These are phyloP conservation scores for Candida verbasci DNA, from an alignment of 805 yeast species.

Conservation along the genomic window DNA sequence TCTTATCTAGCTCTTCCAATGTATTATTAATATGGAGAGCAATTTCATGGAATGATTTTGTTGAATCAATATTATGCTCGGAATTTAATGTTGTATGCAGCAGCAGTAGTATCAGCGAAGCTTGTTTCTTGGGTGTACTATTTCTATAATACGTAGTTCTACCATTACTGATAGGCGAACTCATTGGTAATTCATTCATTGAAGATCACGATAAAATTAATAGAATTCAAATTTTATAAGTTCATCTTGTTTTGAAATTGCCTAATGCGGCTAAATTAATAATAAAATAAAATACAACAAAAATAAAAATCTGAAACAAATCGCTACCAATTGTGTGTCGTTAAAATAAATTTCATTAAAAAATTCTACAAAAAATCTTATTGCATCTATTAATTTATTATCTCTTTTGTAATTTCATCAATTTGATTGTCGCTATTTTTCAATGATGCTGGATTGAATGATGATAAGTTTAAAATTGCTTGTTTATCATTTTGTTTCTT, in stretches of 20 bases:
- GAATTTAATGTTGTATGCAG: slow-evolving; percentile 1
- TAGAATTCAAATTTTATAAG: too few species aligned
- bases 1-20: slow-evolving; percentile 37
- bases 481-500: slow-evolving; percentile 19
- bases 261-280: slow-evolving; percentile 1
- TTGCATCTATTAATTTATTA: slow-evolving; percentile 13
- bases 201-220: too few species aligned
- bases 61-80: background rate
- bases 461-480: slow-evolving; percentile 10
- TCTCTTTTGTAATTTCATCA: slow-evolving; percentile 18
- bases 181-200: background rate
- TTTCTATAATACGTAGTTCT: background rate
- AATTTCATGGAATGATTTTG: slow-evolving; percentile 25
- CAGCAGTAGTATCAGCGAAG: background rate
- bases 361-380: too few species aligned
- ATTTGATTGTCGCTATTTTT: slow-evolving; percentile 8
- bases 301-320: too few species aligned
- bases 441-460: background rate
- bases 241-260: background rate
- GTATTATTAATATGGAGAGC: slow-evolving; percentile 32
- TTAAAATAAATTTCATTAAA: too few species aligned
- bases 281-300: slow-evolving; percentile 1
- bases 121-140: slow-evolving; percentile 5
- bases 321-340: too few species aligned
- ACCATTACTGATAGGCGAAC: background rate